These are phyloP conservation scores for Xylaria arbuscula DNA, from an alignment of 2,329 filamentous ascomycete genomes.

Conservation along the genomic window DNA sequence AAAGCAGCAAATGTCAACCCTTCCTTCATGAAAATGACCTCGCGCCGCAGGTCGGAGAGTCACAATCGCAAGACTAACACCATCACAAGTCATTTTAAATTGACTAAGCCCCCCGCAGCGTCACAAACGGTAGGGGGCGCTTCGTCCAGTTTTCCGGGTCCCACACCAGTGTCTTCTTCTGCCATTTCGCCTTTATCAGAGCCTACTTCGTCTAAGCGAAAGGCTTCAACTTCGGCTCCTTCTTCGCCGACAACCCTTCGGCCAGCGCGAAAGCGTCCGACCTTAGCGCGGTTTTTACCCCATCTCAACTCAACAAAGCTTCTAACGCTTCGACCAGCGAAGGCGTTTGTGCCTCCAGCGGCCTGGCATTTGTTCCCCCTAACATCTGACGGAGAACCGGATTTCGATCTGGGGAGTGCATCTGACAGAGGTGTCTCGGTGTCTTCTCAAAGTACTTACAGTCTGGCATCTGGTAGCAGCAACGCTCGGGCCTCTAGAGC, in stretches of 20 bases:
- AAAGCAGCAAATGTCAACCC: too few relatives aligned
- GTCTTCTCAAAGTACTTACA: constrained; percentile 13
- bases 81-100: too few relatives aligned
- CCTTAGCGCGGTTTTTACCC: not conserved
- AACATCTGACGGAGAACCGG: not conserved
- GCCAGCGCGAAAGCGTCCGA: not conserved
- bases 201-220: not conserved
- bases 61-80: too few relatives aligned
- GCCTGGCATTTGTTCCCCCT: not conserved
- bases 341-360: too few relatives aligned
- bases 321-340: not conserved
- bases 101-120: too few relatives aligned
- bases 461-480: not conserved
- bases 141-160: not conserved
- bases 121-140: too few relatives aligned
- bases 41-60: too few relatives aligned
- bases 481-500: not conserved
- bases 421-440: constrained; percentile 14
- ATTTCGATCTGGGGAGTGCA: not conserved
- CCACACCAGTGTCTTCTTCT: not conserved
- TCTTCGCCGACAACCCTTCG: not conserved
- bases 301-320: not conserved
- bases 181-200: not conserved
- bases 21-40: too few relatives aligned
- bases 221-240: constrained; percentile 2